phyloP scores from a whole-genome alignment of 805 yeast species.

The Alloascoidea africana region DNA sequence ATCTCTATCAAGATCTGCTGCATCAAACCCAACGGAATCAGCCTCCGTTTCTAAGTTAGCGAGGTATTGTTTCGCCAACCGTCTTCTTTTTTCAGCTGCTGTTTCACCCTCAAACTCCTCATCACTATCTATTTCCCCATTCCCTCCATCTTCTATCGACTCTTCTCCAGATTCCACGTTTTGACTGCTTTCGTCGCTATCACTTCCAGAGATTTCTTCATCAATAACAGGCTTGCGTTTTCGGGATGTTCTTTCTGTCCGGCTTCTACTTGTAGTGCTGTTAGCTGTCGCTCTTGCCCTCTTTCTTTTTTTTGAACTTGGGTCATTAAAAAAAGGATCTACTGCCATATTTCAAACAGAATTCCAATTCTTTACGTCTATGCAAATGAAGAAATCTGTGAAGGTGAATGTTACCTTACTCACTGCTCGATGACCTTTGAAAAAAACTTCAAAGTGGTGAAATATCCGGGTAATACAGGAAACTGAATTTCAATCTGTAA shows the following conservation, averaged over 20 bases:
- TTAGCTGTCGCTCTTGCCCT: constrained; percentile 6
- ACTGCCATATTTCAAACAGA: background rate
- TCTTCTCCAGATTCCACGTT: constrained; percentile 34
- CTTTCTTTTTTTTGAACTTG: constrained; percentile 7
- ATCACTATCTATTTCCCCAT: constrained; percentile 52
- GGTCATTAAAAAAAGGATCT: background rate
- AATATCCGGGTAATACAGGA: too few species aligned
- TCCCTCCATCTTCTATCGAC: constrained; percentile 27
- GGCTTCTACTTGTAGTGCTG: background rate
- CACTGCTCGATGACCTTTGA: too few species aligned
- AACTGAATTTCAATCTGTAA: too few species aligned
- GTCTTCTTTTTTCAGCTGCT: constrained; percentile 86
- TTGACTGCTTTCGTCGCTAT: constrained; percentile 34
- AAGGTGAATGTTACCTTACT: too few species aligned
- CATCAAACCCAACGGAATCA: constrained; percentile 49
- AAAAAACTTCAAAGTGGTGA: too few species aligned
- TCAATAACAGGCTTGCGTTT: constrained; percentile 21
- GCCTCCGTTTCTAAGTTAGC: constrained; percentile 57
- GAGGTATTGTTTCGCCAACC: constrained; percentile 86
- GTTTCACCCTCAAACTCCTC: constrained; percentile 64
- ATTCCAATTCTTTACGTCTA: too few species aligned
- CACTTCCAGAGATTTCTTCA: constrained; percentile 19
- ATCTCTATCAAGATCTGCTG: constrained; percentile 81
- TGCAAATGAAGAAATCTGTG: too few species aligned
- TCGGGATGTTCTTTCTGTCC: constrained; percentile 3